Base-by-base conservation (phyloP, 2,329 filamentous ascomycete genomes). In the Verticillium tricorpus region DNA sequence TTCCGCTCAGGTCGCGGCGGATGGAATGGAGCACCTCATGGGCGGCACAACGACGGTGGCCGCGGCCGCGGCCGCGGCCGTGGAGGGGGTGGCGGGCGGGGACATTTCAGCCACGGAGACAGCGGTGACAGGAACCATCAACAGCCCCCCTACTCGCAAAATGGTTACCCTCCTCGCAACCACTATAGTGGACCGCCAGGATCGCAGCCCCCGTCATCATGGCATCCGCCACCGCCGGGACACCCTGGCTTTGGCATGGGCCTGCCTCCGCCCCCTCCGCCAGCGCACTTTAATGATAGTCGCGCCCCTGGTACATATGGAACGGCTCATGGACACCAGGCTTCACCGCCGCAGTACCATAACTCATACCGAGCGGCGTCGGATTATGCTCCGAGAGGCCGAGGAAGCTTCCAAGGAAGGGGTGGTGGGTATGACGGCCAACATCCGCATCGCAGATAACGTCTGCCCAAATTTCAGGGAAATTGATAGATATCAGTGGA, bases 1-100 rank as follows among this genome's bases (percentile, higher is more conserved):
- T 80, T 84, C 60, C 83, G 85, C 63, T 81, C 83, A 25, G 88
- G 91, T n/a, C 85, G 92, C 60, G 85, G 83, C 56, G 37, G 57
- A 57, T 87, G 87, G 69, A 89, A 90, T 14, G 90, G 90, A 39
- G 89, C 82, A 5, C 87, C 87, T 19, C 78, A 91, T 15, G 67
- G 69, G 28, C 64, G 71, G 56, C 77, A 64, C 62, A 70, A 74
- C 62, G 76, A 80, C 60, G 77, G 82, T 35, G 73, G 78, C 57
- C 77, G 81, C 15, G 60, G 62, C 35, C 62, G 58, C 17, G 58
- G 62, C 35, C 62, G 58, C n/a, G 58, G 58, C 32, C 62, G 58
- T 39, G 58, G 63, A 9, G 37, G 56, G 15, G 56, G 60, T 17
- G n/a, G 57, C 31, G 57, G 57, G 15, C 61, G 63, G 75, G 78